phyloP scores from a whole-genome alignment of 371 early-diverging fungal genomes.

The Dichotomocladium elegans region DNA sequence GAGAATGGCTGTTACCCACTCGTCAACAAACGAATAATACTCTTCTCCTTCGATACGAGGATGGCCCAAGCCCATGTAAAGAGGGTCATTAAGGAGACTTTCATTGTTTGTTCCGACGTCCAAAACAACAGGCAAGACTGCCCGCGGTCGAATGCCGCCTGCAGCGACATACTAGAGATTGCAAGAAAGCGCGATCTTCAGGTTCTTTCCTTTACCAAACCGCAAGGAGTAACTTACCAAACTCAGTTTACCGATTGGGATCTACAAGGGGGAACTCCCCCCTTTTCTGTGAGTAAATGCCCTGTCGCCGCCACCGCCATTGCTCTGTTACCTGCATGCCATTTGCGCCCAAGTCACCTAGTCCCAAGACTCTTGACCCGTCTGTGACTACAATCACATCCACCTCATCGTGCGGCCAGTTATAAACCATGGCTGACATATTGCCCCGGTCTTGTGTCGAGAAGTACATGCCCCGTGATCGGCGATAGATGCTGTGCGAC shows the following conservation, averaged over 20 bases:
- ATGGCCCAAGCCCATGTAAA: slow-evolving; percentile 65
- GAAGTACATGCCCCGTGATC: slow-evolving; percentile 64
- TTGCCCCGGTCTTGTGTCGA: slow-evolving; percentile 55
- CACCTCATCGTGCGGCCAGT: slow-evolving; percentile 57
- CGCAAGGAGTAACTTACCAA: slow-evolving; percentile 26
- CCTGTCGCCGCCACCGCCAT: background rate
- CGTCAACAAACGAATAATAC: slow-evolving; percentile 63
- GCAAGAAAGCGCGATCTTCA: too few relatives aligned
- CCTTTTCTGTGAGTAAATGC: too few relatives aligned
- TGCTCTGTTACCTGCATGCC: slow-evolving; percentile 49
- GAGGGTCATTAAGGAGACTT: slow-evolving; percentile 52
- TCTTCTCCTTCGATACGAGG: slow-evolving; percentile 57
- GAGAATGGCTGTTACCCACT: slow-evolving; percentile 59
- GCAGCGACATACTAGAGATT: slow-evolving; percentile 54
- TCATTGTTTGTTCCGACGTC: slow-evolving; percentile 71
- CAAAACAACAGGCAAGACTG: slow-evolving; percentile 60
- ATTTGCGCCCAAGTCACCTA: slow-evolving; percentile 61
- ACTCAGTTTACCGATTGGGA: slow-evolving; percentile 59
- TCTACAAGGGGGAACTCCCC: too few relatives aligned
- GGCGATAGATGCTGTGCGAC: slow-evolving; percentile 63
- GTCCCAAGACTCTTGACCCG: slow-evolving; percentile 62
- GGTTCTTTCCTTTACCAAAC: too few relatives aligned
- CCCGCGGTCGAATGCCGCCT: slow-evolving; percentile 63
- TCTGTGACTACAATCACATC: slow-evolving; percentile 70
- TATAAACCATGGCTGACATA: slow-evolving; percentile 58